Evolutionary conservation across 2,329 filamentous ascomycete species (phyloP).

Genomic region (Penicillium sp.): DNA sequence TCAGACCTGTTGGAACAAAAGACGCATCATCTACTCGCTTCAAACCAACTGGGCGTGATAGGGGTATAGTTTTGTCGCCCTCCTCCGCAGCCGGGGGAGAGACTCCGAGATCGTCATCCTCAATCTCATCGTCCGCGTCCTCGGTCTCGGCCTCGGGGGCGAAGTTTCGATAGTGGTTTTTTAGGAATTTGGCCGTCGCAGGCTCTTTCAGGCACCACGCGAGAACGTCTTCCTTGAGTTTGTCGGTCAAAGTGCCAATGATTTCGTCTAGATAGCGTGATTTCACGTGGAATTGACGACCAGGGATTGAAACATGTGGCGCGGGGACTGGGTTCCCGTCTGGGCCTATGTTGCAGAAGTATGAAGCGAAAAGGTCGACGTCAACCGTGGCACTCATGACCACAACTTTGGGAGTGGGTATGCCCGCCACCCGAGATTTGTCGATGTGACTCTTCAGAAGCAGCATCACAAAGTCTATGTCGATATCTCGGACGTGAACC

Average conservation of each 20-base stretch:
- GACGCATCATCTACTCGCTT: slow-evolving; percentile 28
- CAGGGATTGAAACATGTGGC: slow-evolving; percentile 41
- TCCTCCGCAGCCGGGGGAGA: slow-evolving; percentile 6
- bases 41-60: not conserved
- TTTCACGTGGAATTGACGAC: slow-evolving; percentile 40
- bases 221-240: slow-evolving; percentile 19
- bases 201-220: slow-evolving; percentile 5
- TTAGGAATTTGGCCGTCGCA: slow-evolving; percentile 8
- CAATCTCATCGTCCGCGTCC: not conserved
- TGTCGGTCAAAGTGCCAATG: slow-evolving; percentile 23
- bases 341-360: slow-evolving; percentile 33
- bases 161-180: slow-evolving; percentile 2
- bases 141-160: not conserved
- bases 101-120: not conserved
- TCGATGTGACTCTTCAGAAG: slow-evolving; percentile 40
- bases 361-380: slow-evolving; percentile 41
- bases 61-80: not conserved
- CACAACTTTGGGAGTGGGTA: slow-evolving; percentile 39
- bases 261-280: slow-evolving; percentile 41
- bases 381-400: slow-evolving; percentile 48
- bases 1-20: slow-evolving; percentile 39
- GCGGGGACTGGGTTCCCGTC: slow-evolving; percentile 30
- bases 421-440: slow-evolving; percentile 27
- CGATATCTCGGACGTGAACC: slow-evolving; percentile 44
- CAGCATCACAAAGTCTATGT: slow-evolving; percentile 44